phyloP scores from a whole-genome alignment of 1,139 yeast species.

The Hyphopichia burtonii region DNA sequence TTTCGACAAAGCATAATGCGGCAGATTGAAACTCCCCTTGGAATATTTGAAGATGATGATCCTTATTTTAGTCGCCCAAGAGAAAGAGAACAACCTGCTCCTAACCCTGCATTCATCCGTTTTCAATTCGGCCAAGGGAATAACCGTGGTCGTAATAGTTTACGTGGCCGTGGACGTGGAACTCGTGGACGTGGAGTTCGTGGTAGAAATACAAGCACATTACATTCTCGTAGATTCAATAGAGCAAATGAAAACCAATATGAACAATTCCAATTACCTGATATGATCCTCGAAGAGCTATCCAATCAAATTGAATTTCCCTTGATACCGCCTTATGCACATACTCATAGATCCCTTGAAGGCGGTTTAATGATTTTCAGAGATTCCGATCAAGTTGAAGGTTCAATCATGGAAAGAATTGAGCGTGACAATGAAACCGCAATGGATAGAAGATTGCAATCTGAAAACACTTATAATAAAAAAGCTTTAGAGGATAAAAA shows the following conservation, averaged over 20 bases:
- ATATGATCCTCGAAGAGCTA: not conserved
- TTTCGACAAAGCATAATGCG: conserved; percentile 2
- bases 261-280: conserved; percentile 4
- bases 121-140: not conserved
- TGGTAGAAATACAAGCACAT: too few species aligned
- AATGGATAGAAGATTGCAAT: conserved; percentile 31
- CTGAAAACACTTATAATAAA: conserved; percentile 32
- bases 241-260: not conserved
- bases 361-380: not conserved
- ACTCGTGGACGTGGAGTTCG: not conserved
- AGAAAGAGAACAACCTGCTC: not conserved
- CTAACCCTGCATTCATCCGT: not conserved
- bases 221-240: not conserved
- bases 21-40: conserved; percentile 4
- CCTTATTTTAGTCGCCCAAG: not conserved
- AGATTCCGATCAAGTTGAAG: conserved; percentile 19
- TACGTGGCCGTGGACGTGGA: not conserved
- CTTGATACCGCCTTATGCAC: not conserved
- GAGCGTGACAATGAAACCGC: conserved; percentile 42
- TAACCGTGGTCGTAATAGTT: not conserved
- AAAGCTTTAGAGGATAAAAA: conserved; percentile 30
- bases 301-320: not conserved
- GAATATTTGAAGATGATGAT: conserved; percentile 1
- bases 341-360: not conserved
- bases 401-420: conserved; percentile 39